Conservation (phyloP, 208 protist genomes). For the Leptomonas pyrrhocoris region DNA sequence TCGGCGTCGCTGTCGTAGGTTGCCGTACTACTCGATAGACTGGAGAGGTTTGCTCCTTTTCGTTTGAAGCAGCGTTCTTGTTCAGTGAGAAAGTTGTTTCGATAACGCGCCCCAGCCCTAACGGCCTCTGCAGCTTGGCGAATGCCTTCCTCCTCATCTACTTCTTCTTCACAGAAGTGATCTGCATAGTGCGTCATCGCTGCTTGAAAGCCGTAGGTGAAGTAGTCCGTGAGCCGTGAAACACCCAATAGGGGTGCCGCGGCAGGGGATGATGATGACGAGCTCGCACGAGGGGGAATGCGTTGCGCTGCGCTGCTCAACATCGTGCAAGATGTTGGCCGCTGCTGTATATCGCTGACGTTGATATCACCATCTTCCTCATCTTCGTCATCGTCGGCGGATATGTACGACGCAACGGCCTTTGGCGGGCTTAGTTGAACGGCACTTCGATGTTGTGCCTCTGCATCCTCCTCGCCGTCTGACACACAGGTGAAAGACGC, state of each 20-base stretch:
- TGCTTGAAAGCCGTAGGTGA: conserved; percentile 32
- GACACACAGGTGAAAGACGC: conserved; percentile 3
- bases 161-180: conserved; percentile 6
- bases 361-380: neutral
- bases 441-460: too few species aligned
- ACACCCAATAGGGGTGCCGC: conserved; percentile 12
- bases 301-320: too few species aligned
- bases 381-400: neutral
- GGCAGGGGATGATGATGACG: neutral
- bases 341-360: neutral
- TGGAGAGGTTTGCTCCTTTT: neutral
- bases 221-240: conserved; percentile 19
- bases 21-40: conserved; percentile 4
- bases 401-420: neutral
- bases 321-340: neutral
- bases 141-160: neutral
- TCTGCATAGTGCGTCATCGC: conserved; percentile 24
- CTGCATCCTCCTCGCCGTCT: neutral
- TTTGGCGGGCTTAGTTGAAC: too few species aligned
- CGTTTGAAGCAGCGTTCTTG: neutral
- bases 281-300: neutral
- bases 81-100: conserved; percentile 14
- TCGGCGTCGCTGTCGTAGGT: conserved; percentile 32
- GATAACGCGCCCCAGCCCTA: conserved; percentile 1
- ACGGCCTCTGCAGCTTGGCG: neutral